Conservation (phyloP, 1,284 basidiomycete species). For the Austroboletus sp. region DNA sequence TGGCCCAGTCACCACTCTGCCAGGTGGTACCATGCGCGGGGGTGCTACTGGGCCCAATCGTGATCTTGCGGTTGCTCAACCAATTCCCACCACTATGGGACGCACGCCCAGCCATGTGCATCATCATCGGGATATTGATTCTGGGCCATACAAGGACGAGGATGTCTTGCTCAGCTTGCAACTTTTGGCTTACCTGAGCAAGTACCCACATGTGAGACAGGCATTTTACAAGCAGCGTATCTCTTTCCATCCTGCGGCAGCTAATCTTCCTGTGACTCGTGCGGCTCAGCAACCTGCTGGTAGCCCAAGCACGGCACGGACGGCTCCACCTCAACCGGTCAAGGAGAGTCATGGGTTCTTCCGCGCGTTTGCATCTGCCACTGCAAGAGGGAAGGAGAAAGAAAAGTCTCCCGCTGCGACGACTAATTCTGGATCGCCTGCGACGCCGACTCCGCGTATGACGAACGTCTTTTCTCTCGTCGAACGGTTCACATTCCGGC, state of each 20-base stretch:
- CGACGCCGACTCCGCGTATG: conserved; percentile 35
- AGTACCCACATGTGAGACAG: conserved; percentile 96
- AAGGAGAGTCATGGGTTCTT: conserved; percentile 35
- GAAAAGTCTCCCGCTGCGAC: conserved; percentile 30
- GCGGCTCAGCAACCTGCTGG: conserved; percentile 15
- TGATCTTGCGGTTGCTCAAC: conserved; percentile 14
- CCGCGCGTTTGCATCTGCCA: conserved; percentile 35
- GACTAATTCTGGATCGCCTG: conserved; percentile 11
- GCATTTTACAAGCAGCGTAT: conserved; percentile 84
- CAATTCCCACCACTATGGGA: conserved; percentile 24
- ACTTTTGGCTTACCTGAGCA: conserved; percentile 91
- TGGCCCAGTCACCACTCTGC: conserved; percentile 7
- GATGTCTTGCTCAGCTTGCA: conserved; percentile 89
- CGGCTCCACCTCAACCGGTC: conserved; percentile 6
- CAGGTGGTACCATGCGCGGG: conserved; percentile 15
- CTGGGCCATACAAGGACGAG: conserved; percentile 83
- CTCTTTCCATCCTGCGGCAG: conserved; percentile 66
- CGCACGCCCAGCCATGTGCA: conserved; percentile 22
- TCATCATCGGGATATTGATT: conserved; percentile 32
- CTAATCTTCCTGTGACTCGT: conserved; percentile 30
- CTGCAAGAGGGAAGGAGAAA: conserved; percentile 39
- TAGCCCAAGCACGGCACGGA: conserved; percentile 23
- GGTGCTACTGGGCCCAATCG: conserved; percentile 13
- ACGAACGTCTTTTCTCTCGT: conserved; percentile 94
- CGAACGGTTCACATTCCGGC: conserved; percentile 91